Percentiles rank a stretch among this genome's conserved stretches.
Conservation (phyloP, 306 rosid species). For the Neltuma alba region DNA sequence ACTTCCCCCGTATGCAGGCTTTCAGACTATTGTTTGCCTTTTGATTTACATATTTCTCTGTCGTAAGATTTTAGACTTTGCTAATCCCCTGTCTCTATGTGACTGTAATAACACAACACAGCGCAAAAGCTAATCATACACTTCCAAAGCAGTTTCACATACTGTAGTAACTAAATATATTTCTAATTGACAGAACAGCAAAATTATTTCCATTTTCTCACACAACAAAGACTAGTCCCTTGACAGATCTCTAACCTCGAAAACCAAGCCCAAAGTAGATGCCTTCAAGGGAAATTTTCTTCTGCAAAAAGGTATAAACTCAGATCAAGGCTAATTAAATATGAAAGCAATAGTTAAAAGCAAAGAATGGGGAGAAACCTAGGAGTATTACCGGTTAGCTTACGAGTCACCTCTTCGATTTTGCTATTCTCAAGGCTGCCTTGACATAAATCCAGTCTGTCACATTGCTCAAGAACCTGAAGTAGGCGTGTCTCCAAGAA, state of each 20-base stretch:
- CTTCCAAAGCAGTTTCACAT: background rate
- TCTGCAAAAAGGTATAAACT: background rate
- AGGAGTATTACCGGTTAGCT: background rate
- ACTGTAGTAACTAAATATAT: background rate
- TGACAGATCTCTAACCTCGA: background rate
- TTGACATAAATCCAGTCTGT: background rate
- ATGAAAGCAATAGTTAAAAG: background rate
- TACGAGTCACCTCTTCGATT: background rate
- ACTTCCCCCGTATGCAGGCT: background rate
- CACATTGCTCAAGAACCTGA: constrained; percentile 18
- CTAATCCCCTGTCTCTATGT: background rate
- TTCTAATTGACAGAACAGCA: background rate
- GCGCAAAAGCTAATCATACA: background rate
- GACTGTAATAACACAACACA: background rate
- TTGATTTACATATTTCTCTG: background rate
- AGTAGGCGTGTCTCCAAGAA: constrained; percentile 31
- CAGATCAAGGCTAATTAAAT: background rate
- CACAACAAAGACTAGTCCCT: background rate
- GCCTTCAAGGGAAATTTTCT: background rate
- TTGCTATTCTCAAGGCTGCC: background rate
- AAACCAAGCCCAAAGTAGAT: background rate
- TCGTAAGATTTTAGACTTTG: background rate
- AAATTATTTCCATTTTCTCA: constrained; percentile 2
- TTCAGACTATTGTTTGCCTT: background rate
- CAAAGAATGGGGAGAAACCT: background rate